Base-by-base conservation (phyloP, 495 filamentous ascomycete species). In the Platismatia glauca region DNA sequence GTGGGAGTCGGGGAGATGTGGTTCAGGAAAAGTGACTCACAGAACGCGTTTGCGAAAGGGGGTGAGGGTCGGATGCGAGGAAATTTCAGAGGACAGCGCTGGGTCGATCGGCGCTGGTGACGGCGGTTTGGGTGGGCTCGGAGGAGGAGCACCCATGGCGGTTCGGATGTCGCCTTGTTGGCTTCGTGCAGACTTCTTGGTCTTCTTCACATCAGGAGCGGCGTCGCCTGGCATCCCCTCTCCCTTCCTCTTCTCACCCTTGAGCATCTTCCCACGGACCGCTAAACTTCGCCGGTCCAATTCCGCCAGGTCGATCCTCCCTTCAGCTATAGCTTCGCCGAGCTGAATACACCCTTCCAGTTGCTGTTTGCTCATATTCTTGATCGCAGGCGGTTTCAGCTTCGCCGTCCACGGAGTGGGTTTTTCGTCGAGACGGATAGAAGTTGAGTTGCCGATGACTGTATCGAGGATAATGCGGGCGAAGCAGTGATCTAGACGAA, bases 21-120 rank as follows among this genome's bases (percentile, higher is more conserved):
- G n/a, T n/a, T n/a, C n/a, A n/a, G n/a, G n/a, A n/a, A n/a, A n/a
- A n/a, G n/a, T n/a, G n/a, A n/a, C n/a, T n/a, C n/a, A n/a, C 72
- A 80, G 83, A 66, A 85, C 82, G 65, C 75, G 76, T 64, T 78
- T 77, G 55, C 79, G 74, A 68, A 79, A 81, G 53, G 70, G 57
- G 15, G 79, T 79, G 57, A 75, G 73, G 44, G 63, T 63, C 33
- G 60, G 53, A 43, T 53, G 57, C 22, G 57, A 44, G 62, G 27
- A 7, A 48, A 37, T 59, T 20, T 76, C 59, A 70, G 73, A 57
- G 60, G 61, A 16, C 69, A 68, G 31, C 58, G 46, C n/a, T 44
- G 27, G 13, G 31, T 58, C 44, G n/a, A 67, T 60, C 5, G 53
- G 16, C 11, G 62, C 61, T 4, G 62, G 55, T 4, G 58, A 58